Evolutionary conservation across 2,329 filamentous ascomycete species (phyloP).

Genomic region (Massarina eburnea): DNA sequence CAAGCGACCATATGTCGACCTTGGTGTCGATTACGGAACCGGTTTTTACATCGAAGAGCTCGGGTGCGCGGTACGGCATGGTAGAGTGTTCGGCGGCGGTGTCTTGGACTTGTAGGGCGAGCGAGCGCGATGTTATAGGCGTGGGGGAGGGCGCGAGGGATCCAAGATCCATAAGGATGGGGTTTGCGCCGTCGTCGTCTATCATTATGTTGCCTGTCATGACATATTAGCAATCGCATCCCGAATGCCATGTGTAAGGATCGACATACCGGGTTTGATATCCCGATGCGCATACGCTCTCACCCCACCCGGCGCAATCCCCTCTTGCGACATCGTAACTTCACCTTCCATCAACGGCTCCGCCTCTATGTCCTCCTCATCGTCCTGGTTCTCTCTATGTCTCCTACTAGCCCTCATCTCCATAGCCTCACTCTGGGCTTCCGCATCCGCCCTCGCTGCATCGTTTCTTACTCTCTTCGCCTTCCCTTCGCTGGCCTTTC

Average conservation of each 20-base stretch:
- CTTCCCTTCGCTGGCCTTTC: constrained; percentile 53
- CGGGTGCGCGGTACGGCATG: constrained; percentile 97
- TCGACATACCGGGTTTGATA: constrained; percentile 82
- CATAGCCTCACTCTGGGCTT: constrained; percentile 45
- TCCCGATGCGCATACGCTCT: constrained; percentile 91
- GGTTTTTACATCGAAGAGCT: constrained; percentile 97
- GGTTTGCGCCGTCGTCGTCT: constrained; percentile 80
- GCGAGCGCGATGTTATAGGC: constrained; percentile 83
- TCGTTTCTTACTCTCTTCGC: constrained; percentile 59
- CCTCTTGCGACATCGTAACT: constrained; percentile 66
- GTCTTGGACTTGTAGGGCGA: constrained; percentile 91
- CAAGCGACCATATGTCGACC: constrained; percentile 96
- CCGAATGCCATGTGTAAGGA: not conserved
- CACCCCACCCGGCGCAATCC: constrained; percentile 67
- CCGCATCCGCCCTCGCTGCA: constrained; percentile 57
- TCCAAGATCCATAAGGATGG: constrained; percentile 96
- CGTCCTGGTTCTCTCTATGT: constrained; percentile 57
- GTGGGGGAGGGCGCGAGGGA: constrained; percentile 86
- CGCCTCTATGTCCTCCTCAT: constrained; percentile 73
- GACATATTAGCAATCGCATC: constrained; percentile 11
- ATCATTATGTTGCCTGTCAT: constrained; percentile 90
- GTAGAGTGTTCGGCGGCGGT: constrained; percentile 94
- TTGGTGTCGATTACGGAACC: constrained; percentile 91
- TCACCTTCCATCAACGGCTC: constrained; percentile 83
- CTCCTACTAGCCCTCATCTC: constrained; percentile 47